Percentiles rank a stretch among this genome's conserved stretches.
Conservation (phyloP, 345 rosid genomes). For the Raphanus raphanistrum region DNA sequence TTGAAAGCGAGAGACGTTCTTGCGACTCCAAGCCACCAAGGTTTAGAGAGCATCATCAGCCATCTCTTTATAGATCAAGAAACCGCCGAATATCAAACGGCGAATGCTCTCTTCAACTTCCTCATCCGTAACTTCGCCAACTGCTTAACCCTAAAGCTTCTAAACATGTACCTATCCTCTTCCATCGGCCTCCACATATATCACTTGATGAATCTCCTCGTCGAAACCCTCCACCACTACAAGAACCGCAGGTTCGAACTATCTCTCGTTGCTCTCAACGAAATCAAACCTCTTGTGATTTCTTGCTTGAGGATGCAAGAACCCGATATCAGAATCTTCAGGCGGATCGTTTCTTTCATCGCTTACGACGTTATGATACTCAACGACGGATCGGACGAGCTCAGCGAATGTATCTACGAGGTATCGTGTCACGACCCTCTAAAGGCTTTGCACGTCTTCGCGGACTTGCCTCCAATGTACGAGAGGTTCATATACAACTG, state of each 20-base stretch:
- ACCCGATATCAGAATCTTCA: not conserved
- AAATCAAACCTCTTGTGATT: constrained; percentile 6
- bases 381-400: constrained; percentile 20
- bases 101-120: not conserved
- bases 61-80: not conserved
- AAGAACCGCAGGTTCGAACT: not conserved
- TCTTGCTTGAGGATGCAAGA: constrained; percentile 7
- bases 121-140: not conserved
- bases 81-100: not conserved
- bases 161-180: not conserved
- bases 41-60: not conserved
- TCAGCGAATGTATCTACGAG: constrained; percentile 15
- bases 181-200: not conserved
- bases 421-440: not conserved
- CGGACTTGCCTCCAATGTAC: constrained; percentile 5
- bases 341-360: not conserved
- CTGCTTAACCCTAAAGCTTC: not conserved
- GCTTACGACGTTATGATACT: not conserved
- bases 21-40: not conserved
- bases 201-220: not conserved
- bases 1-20: not conserved
- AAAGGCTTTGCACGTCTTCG: not conserved
- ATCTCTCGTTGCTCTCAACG: not conserved
- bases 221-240: not conserved
- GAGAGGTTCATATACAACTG: not conserved